Conservation (phyloP, 2,329 filamentous ascomycete genomes). For the Paraphaeosphaeria minitans region DNA sequence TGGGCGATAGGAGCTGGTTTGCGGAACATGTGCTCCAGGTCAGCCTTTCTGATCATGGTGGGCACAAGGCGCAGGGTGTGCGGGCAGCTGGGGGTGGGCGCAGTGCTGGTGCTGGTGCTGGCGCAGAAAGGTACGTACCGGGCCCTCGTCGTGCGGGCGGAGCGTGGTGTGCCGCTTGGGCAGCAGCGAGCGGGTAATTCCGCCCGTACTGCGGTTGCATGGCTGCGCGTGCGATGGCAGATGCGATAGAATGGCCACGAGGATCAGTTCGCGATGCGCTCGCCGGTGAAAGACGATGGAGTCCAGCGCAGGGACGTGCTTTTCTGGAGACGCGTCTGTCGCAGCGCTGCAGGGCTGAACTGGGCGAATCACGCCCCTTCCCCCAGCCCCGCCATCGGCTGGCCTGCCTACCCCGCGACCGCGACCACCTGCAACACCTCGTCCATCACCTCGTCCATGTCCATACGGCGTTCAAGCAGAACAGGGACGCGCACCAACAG, state of each 20-base stretch:
- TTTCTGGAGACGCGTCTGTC: slow-evolving; percentile 37
- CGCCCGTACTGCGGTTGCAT: slow-evolving; percentile 53
- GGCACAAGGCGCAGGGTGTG: slow-evolving; percentile 6
- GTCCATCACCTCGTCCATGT: slow-evolving; percentile 3
- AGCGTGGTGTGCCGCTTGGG: slow-evolving; percentile 42
- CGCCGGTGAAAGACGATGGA: slow-evolving; percentile 16
- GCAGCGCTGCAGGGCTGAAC: slow-evolving; percentile 24
- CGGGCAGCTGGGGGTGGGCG: no score
- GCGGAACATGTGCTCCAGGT: slow-evolving; percentile 54
- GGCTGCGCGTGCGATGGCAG: slow-evolving; percentile 32
- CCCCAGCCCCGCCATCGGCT: slow-evolving; percentile 30
- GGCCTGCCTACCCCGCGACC: slow-evolving; percentile 19
- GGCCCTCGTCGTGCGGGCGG: slow-evolving; percentile 49
- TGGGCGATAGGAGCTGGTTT: slow-evolving; percentile 52
- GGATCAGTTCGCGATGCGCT: slow-evolving; percentile 27
- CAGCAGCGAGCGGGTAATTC: slow-evolving; percentile 50
- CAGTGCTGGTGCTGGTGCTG: slow-evolving; percentile 19
- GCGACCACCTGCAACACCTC: slow-evolving; percentile 25
- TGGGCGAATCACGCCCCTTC: slow-evolving; percentile 31
- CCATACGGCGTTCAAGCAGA: no score
- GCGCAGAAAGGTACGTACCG: slow-evolving; percentile 44
- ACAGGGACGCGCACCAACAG: background rate
- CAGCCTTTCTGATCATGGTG: slow-evolving; percentile 54
- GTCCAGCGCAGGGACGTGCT: slow-evolving; percentile 24
- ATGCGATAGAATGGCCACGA: slow-evolving; percentile 33